Evolutionary conservation across 164 flowering plant species (phyloP).

Genomic region (Amborella trichopoda): DNA sequence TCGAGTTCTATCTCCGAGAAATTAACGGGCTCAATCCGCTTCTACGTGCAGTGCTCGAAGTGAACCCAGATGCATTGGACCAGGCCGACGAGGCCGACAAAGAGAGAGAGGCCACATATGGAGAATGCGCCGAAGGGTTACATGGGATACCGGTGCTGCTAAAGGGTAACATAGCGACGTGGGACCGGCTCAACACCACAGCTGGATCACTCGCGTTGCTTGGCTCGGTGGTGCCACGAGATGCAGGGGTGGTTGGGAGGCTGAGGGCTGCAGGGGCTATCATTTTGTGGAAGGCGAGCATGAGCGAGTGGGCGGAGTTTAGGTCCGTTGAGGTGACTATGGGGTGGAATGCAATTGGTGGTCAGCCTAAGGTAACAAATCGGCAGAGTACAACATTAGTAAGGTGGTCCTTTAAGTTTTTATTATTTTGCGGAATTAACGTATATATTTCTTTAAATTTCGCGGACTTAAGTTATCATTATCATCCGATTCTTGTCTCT

Average conservation of each 20-base stretch:
- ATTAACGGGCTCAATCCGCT: constrained; percentile 24
- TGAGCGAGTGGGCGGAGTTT: constrained; percentile 27
- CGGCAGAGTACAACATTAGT: too few relatives aligned
- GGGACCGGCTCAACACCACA: constrained; percentile 24
- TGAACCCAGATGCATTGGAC: constrained; percentile 30
- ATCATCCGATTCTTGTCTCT: too few relatives aligned
- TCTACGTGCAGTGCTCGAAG: constrained; percentile 27
- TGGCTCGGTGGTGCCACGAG: constrained; percentile 18
- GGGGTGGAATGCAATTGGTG: constrained; percentile 32
- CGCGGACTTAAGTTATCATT: too few relatives aligned
- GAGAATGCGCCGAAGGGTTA: constrained; percentile 5
- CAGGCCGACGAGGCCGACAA: constrained; percentile 26
- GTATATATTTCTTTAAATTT: too few relatives aligned
- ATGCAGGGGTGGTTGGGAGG: constrained; percentile 23
- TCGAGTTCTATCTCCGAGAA: constrained; percentile 19
- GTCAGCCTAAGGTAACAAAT: constrained; percentile 19
- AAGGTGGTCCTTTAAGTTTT: too few relatives aligned
- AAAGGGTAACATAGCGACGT: constrained; percentile 28
- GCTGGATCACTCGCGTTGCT: constrained; percentile 30
- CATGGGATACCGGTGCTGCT: constrained; percentile 44
- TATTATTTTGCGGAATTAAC: too few relatives aligned
- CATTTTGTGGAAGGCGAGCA: constrained; percentile 28
- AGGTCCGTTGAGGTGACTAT: constrained; percentile 10
- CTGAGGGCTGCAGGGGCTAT: constrained; percentile 25
- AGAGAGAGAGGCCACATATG: not conserved